Evolutionary conservation across 108 stramenopile genomes (phyloP), one percentile per base, ranked within the genome.

Genomic region (Parmales sp.): DNA sequence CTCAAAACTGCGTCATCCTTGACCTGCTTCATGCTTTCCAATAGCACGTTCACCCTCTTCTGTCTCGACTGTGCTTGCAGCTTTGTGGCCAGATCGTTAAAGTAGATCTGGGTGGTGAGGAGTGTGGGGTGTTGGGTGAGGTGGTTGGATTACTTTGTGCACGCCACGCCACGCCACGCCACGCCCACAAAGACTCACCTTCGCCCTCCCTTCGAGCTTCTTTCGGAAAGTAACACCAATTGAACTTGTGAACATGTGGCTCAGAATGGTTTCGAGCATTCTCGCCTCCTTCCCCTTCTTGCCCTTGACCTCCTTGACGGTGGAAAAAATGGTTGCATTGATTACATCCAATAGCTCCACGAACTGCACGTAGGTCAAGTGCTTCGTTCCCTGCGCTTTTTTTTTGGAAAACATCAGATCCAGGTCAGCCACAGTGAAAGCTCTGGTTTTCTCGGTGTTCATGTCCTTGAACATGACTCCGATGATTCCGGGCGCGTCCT

Each of bases 321-420:
- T 39, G 4, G 64, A 28, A 19, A 39, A 65, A 4, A 39, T 4
- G 18, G 18, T 39, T 13, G 54, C 64, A 5, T 38, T 39, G 38
- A 65, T 19, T n/a, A 22, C 38, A n/a, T 65, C 64, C 20, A 65
- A 11, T 6, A 38, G 20, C 38, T 19, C 38, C 11, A 65, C 19
- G 19, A 65, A 65, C 64, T 65, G 64, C 20, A 39, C 18, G 38
- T 39, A 65, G 38, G 37, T 65, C n/a, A 65, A 23, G 38, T 39
- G 38, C 37, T 65, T 20, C 2, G 13, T 19, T 19, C 29, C 64
- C 1, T 7, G 9, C 38, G 22, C 64, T 39, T 65, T 65, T 22
- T 65, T 18, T 39, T 65, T 65, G 28, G 25, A 23, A 39, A 65
- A 65, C 20, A 65, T 65, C 18, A 65, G 28, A 11, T 65, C 64